These are phyloP conservation scores for Ceriops tagal DNA, from an alignment of 345 rosid species.

Conservation along the genomic window DNA sequence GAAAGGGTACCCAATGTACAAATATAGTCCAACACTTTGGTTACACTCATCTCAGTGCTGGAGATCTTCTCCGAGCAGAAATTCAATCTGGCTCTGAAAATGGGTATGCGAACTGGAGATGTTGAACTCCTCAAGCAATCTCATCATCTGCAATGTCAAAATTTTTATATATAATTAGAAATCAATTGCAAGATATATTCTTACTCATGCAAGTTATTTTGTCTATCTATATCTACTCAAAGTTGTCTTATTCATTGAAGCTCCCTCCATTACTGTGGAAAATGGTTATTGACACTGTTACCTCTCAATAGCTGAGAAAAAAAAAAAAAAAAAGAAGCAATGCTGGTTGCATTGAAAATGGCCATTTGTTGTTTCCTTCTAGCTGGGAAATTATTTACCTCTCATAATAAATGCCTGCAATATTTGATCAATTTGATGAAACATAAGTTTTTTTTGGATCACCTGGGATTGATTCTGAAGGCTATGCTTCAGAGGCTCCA, in stretches of 20 bases:
- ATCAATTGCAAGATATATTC: neutral
- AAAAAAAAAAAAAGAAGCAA: neutral
- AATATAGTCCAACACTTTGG: slow-evolving; percentile 25
- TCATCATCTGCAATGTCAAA: neutral
- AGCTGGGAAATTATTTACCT: neutral
- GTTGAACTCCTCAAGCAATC: neutral
- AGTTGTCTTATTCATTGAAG: neutral
- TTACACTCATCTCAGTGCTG: slow-evolving; percentile 36
- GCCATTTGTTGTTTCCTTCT: neutral
- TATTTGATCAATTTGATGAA: neutral
- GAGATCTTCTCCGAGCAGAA: slow-evolving; percentile 38
- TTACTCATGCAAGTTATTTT: neutral
- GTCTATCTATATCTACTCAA: no score
- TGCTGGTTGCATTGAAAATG: neutral
- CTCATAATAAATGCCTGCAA: neutral
- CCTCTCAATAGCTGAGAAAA: neutral
- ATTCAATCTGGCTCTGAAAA: slow-evolving; percentile 34
- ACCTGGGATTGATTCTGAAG: neutral
- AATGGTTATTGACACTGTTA: neutral
- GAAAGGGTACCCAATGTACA: slow-evolving; percentile 38
- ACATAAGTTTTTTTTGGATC: neutral
- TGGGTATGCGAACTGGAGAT: slow-evolving; percentile 18
- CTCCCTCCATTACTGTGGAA: neutral
- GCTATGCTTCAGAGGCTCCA: neutral
- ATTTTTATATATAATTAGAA: neutral